phyloP scores from a whole-genome alignment of 2,329 filamentous ascomycete species.

The Colletotrichum cereale region DNA sequence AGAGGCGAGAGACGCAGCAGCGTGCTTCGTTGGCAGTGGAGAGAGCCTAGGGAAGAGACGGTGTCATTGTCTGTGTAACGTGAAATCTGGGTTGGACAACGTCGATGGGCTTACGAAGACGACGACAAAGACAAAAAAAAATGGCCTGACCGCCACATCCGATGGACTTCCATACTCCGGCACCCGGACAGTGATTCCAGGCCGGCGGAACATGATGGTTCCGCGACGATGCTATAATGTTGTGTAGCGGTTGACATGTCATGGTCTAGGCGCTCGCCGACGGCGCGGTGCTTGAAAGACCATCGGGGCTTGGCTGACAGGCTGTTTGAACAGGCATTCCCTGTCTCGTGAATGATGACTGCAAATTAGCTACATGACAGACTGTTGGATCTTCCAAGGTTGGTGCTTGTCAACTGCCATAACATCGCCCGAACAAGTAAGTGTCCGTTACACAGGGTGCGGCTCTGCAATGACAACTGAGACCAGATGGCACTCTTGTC shows the following conservation, averaged over 20 bases:
- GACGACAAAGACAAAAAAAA: too few relatives aligned
- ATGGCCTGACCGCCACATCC: not conserved
- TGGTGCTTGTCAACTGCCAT: slow-evolving; percentile 7
- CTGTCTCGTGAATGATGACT: not conserved
- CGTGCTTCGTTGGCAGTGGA: not conserved
- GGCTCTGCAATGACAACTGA: slow-evolving; percentile 27
- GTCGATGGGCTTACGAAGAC: not conserved
- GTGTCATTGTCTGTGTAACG: slow-evolving; percentile 6
- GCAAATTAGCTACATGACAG: not conserved
- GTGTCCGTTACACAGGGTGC: slow-evolving; percentile 16
- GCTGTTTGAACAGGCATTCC: not conserved
- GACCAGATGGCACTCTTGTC: slow-evolving; percentile 18
- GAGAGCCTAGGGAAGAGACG: not conserved
- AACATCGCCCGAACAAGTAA: not conserved
- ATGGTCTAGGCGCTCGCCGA: not conserved
- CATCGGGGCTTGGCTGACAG: not conserved
- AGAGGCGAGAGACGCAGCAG: not conserved
- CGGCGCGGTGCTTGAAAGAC: not conserved
- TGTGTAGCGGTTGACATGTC: not conserved
- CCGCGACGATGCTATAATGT: not conserved
- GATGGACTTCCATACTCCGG: not conserved
- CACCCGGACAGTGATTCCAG: not conserved
- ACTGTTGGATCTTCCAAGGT: slow-evolving; percentile 13
- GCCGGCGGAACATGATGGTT: not conserved
- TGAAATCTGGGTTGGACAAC: not conserved